These are phyloP conservation scores for Pugionium cornutum DNA, from an alignment of 345 rosid species.

Conservation along the genomic window DNA sequence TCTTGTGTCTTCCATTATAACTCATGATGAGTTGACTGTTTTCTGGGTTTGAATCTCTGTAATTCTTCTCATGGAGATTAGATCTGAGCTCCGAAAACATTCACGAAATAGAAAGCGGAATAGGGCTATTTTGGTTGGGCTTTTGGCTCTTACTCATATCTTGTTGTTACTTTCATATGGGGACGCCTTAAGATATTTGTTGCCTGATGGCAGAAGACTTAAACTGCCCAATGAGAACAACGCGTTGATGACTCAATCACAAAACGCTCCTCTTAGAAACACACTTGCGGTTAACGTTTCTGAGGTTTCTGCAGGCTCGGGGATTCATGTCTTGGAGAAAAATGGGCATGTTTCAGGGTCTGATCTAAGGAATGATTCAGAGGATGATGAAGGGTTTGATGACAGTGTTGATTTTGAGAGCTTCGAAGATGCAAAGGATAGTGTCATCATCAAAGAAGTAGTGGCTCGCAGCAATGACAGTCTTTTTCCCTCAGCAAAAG, in stretches of 20 bases:
- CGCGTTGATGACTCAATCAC: conserved; percentile 41
- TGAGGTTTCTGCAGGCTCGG: conserved; percentile 32
- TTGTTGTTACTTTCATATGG: conserved; percentile 49
- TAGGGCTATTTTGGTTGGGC: conserved; percentile 57
- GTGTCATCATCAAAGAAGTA: conserved; percentile 45
- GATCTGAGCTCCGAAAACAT: conserved; percentile 41
- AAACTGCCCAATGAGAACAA: conserved; percentile 46
- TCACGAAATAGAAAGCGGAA: conserved; percentile 48
- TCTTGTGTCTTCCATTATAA: too few species aligned
- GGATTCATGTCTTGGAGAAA: conserved; percentile 28
- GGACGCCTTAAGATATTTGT: conserved; percentile 40
- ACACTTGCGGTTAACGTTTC: conserved; percentile 60
- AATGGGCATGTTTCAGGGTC: conserved; percentile 30
- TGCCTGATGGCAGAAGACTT: conserved; percentile 69
- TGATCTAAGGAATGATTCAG: conserved; percentile 25
- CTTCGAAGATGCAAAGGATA: conserved; percentile 41
- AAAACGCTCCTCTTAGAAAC: conserved; percentile 52
- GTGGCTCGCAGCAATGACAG: conserved; percentile 26
- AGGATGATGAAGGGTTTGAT: conserved; percentile 39
- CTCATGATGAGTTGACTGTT: background rate
- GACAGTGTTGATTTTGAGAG: conserved; percentile 37
- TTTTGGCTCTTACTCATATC: conserved; percentile 58
- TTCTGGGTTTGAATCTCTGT: conserved; percentile 27
- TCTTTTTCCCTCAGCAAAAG: conserved; percentile 34
- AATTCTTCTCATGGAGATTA: conserved; percentile 46